Evolutionary conservation across 73 alveolate species (phyloP), one percentile per base, ranked within the genome.

Genomic region (Blepharisma stoltei): DNA sequence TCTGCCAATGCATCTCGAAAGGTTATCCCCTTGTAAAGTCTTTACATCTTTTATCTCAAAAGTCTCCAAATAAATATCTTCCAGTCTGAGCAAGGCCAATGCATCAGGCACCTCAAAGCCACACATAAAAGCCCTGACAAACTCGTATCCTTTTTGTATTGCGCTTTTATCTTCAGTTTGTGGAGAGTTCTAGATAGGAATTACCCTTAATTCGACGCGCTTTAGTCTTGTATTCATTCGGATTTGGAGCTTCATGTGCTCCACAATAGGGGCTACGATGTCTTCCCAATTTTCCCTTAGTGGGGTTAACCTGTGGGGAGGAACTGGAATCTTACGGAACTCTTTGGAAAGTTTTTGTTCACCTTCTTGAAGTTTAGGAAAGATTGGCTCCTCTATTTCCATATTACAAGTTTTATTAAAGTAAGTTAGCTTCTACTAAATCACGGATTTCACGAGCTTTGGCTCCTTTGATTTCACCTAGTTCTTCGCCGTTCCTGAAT

Each of bases 81-180:
- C 99, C 77, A 97, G 87, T 80, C 99, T 96, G 44, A 97, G 90
- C 76, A 97, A 78, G 52, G 99, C 99, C 43, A 97, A 97, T 14
- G 99, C 96, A 88, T 97, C 99, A 65, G 95, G 95, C 27, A 96
- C 84, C 67, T 96, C 99, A 83, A 97, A 97, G 76, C 99, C 99
- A 79, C 96, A 86, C 99, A 97, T 93, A 81, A 93, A 97, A 46
- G 99, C 98, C 66, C 92, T 95, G 43, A 97, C 82, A 89, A 97
- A 97, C 78, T 97, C 99, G 53, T 95, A 97, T 73, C 95, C 93
- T 82, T 94, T 97, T 81, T 97, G 84, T 6, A 97, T 83, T 18
- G 99, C 95, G 49, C 98, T 91, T 41, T 89, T 87, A 77, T 97
- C 99, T 20, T 88, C 95, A 6, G 99, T 97, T 76, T 90, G 86